Conservation (phyloP, 805 yeast genomes). For the Hyphopichia homilentoma region DNA sequence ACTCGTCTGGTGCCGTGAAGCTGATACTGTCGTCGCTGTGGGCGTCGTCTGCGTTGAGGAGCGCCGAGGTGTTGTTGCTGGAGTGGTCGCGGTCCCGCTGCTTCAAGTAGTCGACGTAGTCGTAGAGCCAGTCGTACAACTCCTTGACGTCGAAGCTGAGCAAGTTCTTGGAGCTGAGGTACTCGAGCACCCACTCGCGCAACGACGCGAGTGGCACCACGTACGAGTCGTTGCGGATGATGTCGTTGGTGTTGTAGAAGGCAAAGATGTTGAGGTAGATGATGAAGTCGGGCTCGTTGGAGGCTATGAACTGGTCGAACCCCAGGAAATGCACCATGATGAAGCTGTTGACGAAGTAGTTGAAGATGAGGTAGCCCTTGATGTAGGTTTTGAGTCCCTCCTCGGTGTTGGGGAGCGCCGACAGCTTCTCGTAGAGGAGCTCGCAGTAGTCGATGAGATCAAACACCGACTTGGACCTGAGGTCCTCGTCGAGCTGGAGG, state of each 20-base stretch:
- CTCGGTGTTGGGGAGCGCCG: conserved; percentile 8
- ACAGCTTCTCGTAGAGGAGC: conserved; percentile 30
- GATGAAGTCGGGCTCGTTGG: conserved; percentile 35
- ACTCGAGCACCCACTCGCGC: conserved; percentile 22
- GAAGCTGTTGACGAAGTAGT: conserved; percentile 40
- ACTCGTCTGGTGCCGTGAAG: too few relatives aligned
- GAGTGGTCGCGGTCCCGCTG: too few relatives aligned
- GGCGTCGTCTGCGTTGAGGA: too few relatives aligned
- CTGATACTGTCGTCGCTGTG: too few relatives aligned
- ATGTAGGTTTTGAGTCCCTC: conserved; percentile 23
- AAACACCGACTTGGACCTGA: conserved; percentile 31
- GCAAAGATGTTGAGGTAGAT: conserved; percentile 40
- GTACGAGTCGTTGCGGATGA: conserved; percentile 16
- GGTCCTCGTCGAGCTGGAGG: conserved; percentile 29
- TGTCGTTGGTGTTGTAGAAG: conserved; percentile 32
- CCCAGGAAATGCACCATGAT: conserved; percentile 42
- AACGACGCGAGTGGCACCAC: conserved; percentile 17
- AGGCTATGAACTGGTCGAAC: conserved; percentile 35
- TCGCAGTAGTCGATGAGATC: conserved; percentile 41
- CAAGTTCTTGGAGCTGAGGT: conserved; percentile 24
- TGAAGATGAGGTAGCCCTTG: conserved; percentile 37
- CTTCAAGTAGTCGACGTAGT: conserved; percentile 34
- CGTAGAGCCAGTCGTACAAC: conserved; percentile 35
- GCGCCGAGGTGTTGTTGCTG: too few relatives aligned
- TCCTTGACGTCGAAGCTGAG: conserved; percentile 33